phyloP scores from a whole-genome alignment of 768 basidiomycete species.

The Cyclocybe cylindracea region DNA sequence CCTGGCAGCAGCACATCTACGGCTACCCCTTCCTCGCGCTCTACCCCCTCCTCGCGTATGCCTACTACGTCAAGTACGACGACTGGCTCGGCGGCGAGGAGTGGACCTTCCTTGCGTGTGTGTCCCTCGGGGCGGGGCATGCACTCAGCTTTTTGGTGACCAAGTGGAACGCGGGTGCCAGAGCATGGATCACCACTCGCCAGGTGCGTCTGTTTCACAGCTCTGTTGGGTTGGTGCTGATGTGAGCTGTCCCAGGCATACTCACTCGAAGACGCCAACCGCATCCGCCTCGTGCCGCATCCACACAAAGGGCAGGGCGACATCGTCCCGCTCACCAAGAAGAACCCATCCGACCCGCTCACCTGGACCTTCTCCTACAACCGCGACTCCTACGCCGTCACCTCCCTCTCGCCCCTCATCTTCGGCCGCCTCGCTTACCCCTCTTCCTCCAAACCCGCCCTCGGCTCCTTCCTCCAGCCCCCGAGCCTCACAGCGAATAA shows the following conservation, averaged over 20 bases:
- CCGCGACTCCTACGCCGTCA: slow-evolving; percentile 85
- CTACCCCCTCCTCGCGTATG: slow-evolving; percentile 84
- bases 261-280: slow-evolving; percentile 72
- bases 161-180: slow-evolving; percentile 81
- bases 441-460: slow-evolving; percentile 65
- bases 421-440: slow-evolving; percentile 91
- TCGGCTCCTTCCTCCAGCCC: slow-evolving; percentile 64
- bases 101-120: slow-evolving; percentile 95
- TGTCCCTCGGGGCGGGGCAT: slow-evolving; percentile 82
- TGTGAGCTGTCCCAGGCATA: slow-evolving; percentile 41
- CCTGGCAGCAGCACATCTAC: slow-evolving; percentile 75
- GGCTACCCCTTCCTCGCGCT: slow-evolving; percentile 75
- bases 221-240: background rate
- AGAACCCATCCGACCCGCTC: slow-evolving; percentile 50
- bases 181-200: slow-evolving; percentile 78
- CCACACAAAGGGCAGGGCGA: slow-evolving; percentile 87
- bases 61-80: slow-evolving; percentile 91
- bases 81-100: slow-evolving; percentile 91
- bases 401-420: slow-evolving; percentile 51
- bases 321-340: slow-evolving; percentile 77
- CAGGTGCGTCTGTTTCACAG: slow-evolving; percentile 43
- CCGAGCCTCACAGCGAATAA: slow-evolving; percentile 51
- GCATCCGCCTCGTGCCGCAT: slow-evolving; percentile 79
- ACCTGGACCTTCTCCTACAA: slow-evolving; percentile 93
- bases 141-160: slow-evolving; percentile 92